Base-by-base conservation (phyloP, 208 protist species). In the Crithidia mellificae region DNA sequence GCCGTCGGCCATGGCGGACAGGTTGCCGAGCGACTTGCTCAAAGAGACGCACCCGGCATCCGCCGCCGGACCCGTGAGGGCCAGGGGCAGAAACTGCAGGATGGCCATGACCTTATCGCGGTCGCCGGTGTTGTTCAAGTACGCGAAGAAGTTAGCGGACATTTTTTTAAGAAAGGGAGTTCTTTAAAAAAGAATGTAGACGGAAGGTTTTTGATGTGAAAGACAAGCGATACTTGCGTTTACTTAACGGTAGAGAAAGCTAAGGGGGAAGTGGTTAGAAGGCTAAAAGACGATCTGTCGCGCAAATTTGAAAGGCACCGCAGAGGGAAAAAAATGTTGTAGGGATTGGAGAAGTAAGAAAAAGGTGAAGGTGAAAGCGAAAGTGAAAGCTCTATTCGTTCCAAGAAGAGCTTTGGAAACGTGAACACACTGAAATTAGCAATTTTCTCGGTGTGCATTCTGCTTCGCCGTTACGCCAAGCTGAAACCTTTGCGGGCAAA, bases 91-190 rank as follows among this genome's bases (percentile, higher is more conserved):
- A 78, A 96, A 96, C 80, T 96, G 87, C 50, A 84, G 82, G 59
- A 93, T 87, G 41, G 85, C 88, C 84, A 96, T 93, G 61, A 96
- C 84, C 86, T 93, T 92, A 61, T 96, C 90, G 74, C 85, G 87
- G 80, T 93, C 80, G 63, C 88, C 80, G 47, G 85, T 89, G 70
- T 83, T 67, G 51, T 39, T 75, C 51, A 96, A 73, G 81, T 91
- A 95, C 63, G 57, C 54, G 64, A 84, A 72, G 44, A 83, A 46
- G 51, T 30, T 54, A 30, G 82, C 85, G 74, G 74, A 84, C 80
- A 85, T 88, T 53, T 29, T 53, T 29, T 70, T 14, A 52, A 34
- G 12, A 52, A 38, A 25, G 32, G 29, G 38, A 54, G 43, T 6
- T 41, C 12, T 41, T 46, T 12, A 38, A 38, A 38, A 38, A 38